These are phyloP conservation scores for Pyrus hybrid DNA, from an alignment of 331 rosid species.

Conservation along the genomic window DNA sequence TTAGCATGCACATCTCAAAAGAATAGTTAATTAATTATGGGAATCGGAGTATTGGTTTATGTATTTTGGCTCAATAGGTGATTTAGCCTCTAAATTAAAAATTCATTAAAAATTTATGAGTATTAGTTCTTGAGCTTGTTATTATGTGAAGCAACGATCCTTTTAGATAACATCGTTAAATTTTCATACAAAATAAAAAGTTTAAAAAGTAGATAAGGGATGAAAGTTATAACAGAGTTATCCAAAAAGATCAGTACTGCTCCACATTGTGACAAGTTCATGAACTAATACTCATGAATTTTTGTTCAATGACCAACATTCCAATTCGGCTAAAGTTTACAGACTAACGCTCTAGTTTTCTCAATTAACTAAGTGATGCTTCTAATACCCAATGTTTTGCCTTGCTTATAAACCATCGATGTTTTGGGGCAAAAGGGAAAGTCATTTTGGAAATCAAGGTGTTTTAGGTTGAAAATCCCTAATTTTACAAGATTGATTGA, in stretches of 20 bases:
- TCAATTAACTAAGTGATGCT: background rate
- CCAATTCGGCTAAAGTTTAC: background rate
- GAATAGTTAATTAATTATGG: too few species aligned
- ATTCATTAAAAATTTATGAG: background rate
- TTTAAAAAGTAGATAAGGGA: too few species aligned
- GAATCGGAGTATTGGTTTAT: background rate
- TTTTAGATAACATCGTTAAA: background rate
- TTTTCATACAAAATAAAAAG: background rate
- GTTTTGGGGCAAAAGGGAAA: background rate
- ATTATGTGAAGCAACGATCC: background rate
- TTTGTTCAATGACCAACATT: background rate
- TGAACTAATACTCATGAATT: background rate
- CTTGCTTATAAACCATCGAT: background rate
- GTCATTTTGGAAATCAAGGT: background rate
- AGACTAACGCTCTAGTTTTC: background rate
- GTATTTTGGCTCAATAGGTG: background rate
- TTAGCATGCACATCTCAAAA: background rate
- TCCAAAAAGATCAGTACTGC: background rate
- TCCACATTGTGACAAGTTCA: background rate
- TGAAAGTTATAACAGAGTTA: background rate
- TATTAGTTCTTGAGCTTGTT: background rate
- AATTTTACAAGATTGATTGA: background rate
- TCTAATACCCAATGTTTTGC: background rate
- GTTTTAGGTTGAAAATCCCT: background rate
- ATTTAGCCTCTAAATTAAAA: background rate